Base-by-base conservation (phyloP, 2,329 filamentous ascomycete species). In the Hypoxylon sp. region DNA sequence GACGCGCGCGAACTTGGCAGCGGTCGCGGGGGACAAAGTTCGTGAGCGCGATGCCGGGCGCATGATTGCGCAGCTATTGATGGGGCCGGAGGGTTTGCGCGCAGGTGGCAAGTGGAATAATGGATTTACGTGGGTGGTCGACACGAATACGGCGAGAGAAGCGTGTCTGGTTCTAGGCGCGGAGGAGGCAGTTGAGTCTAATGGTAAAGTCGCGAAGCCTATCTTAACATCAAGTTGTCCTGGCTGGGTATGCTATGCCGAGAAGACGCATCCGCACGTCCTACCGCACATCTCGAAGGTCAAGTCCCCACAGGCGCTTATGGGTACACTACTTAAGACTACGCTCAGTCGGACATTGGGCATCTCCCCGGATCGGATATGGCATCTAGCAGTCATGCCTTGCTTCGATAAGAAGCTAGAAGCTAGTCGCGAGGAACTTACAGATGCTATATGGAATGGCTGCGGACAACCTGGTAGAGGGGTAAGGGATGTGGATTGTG, bases 381-480 rank as follows among this genome's bases (percentile, higher is more conserved):
- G 95, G 93, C 95, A 98, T 79, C 81, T 98, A 58, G 93, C 95
- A 11, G 86, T 99, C 49, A 99, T 99, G 96, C 96, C 96, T 19
- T 99, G 96, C 79, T 98, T 99, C 79, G 96, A 99, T 80, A 99
- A 99, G 84, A 99, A 99, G 80, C 87, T 99, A 28, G 96, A 99
- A 81, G 96, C 96, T 5, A 97, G 94, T 73, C 90, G 96, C 58
- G 91, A 94, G 79, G 96, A 99, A 80, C 87, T 99, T 41, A 98
- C 94, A 0, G 92, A 95, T 76, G 82, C 86, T 5, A 87, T 89
- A 14, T 98, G 94, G 94, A 83, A 80, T 59, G 83, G 80, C 43
- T 82, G 81, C 57, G 83, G 81, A 13, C 77, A 76, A 51, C 82
- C 85, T 1, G 83, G 82, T 1, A 80, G 82, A 52, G 88, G 88